A percentile compares a stretch with the other conserved stretches of the same genome.
Conservation (phyloP, 2,329 filamentous ascomycete genomes). For the Herpotrichia juniperi region DNA sequence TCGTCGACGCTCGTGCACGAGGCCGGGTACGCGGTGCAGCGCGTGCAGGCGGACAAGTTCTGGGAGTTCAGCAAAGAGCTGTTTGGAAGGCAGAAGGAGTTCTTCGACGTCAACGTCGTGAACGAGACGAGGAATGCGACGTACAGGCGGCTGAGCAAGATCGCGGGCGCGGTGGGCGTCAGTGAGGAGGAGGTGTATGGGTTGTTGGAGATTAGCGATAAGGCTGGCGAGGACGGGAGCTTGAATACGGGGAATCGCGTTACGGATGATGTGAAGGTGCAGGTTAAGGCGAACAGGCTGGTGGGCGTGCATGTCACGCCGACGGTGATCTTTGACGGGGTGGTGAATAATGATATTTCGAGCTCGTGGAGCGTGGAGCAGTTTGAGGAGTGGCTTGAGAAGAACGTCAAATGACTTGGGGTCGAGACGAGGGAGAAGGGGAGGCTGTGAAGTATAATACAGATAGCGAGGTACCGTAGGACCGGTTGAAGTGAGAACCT, state of each 20-base stretch:
- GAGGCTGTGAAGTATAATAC: neutral
- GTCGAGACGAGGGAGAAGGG: constrained; percentile 1
- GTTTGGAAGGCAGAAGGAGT: constrained; percentile 73
- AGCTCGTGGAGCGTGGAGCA: constrained; percentile 79
- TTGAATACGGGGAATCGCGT: constrained; percentile 82
- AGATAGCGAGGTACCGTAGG: too few species aligned
- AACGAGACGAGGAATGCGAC: constrained; percentile 84
- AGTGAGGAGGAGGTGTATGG: constrained; percentile 72
- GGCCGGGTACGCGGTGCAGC: constrained; percentile 80
- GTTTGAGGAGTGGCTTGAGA: constrained; percentile 83
- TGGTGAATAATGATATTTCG: constrained; percentile 78
- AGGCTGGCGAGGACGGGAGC: constrained; percentile 68
- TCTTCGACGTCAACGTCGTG: constrained; percentile 84
- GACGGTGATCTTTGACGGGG: constrained; percentile 86
- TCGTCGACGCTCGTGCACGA: constrained; percentile 75
- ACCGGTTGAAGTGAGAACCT: neutral
- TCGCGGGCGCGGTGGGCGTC: constrained; percentile 73
- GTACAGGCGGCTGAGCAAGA: constrained; percentile 76
- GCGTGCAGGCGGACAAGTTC: constrained; percentile 73
- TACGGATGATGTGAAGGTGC: constrained; percentile 82
- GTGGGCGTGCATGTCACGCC: constrained; percentile 89
- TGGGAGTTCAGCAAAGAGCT: constrained; percentile 77
- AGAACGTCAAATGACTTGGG: constrained; percentile 62
- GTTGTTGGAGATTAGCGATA: constrained; percentile 71
- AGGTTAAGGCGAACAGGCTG: constrained; percentile 79